These are phyloP conservation scores for Salvia sclarea DNA, from an alignment of 305 asterid species.

Conservation along the genomic window DNA sequence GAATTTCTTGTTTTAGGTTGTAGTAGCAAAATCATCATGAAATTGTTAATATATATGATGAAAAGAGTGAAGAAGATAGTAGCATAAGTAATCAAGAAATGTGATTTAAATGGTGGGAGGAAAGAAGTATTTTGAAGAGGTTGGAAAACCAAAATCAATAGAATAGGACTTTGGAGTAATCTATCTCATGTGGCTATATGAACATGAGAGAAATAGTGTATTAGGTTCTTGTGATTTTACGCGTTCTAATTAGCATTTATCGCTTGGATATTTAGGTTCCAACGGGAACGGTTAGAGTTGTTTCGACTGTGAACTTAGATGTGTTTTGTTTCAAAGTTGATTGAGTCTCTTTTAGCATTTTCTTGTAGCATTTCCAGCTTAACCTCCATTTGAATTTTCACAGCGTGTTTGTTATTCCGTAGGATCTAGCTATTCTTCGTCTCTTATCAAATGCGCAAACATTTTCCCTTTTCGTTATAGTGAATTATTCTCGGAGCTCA, in stretches of 20 bases:
- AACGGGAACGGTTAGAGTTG: slow-evolving; percentile 6
- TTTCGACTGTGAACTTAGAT: not conserved
- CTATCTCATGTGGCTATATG: not conserved
- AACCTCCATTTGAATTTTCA: not conserved
- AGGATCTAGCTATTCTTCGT: not conserved
- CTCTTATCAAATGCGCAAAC: not conserved
- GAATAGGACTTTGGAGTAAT: not conserved
- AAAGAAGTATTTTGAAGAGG: not conserved
- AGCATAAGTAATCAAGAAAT: not conserved
- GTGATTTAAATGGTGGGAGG: not conserved
- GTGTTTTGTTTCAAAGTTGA: not conserved
- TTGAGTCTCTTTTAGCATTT: not conserved
- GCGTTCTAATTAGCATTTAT: not conserved
- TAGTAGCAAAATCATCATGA: not conserved
- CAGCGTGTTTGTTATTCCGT: not conserved
- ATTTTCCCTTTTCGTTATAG: not conserved
- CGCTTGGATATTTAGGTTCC: not conserved
- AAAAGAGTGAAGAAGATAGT: not conserved
- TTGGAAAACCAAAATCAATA: not conserved
- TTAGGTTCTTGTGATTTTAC: not conserved
- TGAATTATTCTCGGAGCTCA: not conserved
- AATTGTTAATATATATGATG: slow-evolving; percentile 7
- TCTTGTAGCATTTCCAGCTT: not conserved
- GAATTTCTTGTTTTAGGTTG: not conserved
- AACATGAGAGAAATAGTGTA: not conserved